Conservation (phyloP, 805 yeast species). For the Candida caryicola region DNA sequence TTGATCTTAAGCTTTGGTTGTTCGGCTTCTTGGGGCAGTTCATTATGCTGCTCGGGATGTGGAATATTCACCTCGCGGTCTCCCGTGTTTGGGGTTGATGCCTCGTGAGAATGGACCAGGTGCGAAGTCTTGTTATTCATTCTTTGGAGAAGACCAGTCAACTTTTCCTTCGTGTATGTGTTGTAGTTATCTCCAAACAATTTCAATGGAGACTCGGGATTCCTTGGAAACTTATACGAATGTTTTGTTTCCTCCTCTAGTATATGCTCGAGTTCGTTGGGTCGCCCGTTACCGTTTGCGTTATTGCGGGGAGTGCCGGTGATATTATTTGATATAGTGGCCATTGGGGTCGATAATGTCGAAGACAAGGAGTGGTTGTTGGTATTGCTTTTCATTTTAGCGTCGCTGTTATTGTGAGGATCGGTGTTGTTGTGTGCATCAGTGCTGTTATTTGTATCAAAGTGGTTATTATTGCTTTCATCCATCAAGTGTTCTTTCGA, state of each 20-base stretch:
- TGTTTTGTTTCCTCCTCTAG: slow-evolving; percentile 21
- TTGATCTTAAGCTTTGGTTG: slow-evolving; percentile 27
- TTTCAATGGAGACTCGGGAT: slow-evolving; percentile 42
- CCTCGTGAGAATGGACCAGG: slow-evolving; percentile 2
- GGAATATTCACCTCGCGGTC: background rate
- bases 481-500: slow-evolving; percentile 1
- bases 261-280: slow-evolving; percentile 19
- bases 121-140: slow-evolving; percentile 15
- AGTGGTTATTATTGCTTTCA: background rate
- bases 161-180: slow-evolving; percentile 38
- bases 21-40: slow-evolving; percentile 1
- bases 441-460: background rate
- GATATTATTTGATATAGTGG: slow-evolving; percentile 15
- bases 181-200: slow-evolving; percentile 38
- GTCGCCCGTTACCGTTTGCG: slow-evolving; percentile 9
- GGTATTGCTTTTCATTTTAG: slow-evolving; percentile 4
- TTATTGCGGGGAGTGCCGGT: slow-evolving; percentile 3
- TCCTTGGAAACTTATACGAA: slow-evolving; percentile 15
- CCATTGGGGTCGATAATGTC: slow-evolving; percentile 39
- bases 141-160: slow-evolving; percentile 25
- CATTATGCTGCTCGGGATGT: background rate
- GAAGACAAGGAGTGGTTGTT: slow-evolving; percentile 27
- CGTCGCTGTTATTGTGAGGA: slow-evolving; percentile 1
- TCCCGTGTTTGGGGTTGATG: background rate
- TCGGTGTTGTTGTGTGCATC: slow-evolving; percentile 1